Percentiles rank a stretch among this genome's conserved stretches.
These are phyloP conservation scores for Moringa oleifera DNA, from an alignment of 345 rosid genomes.

Conservation along the genomic window DNA sequence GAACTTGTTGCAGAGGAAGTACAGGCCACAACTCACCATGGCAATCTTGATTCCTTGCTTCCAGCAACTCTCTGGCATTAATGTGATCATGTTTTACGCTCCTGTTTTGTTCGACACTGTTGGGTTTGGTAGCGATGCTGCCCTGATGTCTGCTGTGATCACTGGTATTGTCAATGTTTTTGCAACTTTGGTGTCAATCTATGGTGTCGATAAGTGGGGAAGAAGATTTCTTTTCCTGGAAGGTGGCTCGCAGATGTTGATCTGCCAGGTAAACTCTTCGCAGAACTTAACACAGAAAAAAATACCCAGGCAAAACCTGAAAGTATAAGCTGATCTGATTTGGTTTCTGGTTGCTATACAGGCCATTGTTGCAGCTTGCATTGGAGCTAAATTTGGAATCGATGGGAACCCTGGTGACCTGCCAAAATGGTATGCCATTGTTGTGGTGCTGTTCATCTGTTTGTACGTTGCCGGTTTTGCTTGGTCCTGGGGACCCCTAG, in stretches of 20 bases:
- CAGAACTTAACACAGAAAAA: too few species aligned
- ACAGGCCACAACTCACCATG: constrained; percentile 79
- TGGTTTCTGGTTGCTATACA: constrained; percentile 12
- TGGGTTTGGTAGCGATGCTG: constrained; percentile 57
- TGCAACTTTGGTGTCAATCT: constrained; percentile 72
- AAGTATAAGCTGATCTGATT: not conserved
- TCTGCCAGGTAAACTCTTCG: constrained; percentile 65
- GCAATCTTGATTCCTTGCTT: constrained; percentile 73
- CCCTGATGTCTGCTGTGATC: constrained; percentile 81
- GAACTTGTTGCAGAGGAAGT: constrained; percentile 70
- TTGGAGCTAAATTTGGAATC: constrained; percentile 75
- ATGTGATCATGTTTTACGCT: constrained; percentile 86
- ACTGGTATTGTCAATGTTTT: constrained; percentile 61
- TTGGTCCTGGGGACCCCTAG: constrained; percentile 97
- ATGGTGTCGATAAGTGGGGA: constrained; percentile 83
- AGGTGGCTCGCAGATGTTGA: constrained; percentile 80
- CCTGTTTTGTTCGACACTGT: constrained; percentile 81
- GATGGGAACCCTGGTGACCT: constrained; percentile 53
- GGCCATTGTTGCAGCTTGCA: constrained; percentile 57
- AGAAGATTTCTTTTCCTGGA: constrained; percentile 76
- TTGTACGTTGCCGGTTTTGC: constrained; percentile 78
- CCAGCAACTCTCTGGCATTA: constrained; percentile 84
- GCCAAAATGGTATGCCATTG: constrained; percentile 80
- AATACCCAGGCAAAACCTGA: not conserved
- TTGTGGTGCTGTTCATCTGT: constrained; percentile 86